Percentiles rank a stretch among this genome's conserved stretches.
Conservation (phyloP, 2,329 filamentous ascomycete species). For the Coniochaeta sp. region DNA sequence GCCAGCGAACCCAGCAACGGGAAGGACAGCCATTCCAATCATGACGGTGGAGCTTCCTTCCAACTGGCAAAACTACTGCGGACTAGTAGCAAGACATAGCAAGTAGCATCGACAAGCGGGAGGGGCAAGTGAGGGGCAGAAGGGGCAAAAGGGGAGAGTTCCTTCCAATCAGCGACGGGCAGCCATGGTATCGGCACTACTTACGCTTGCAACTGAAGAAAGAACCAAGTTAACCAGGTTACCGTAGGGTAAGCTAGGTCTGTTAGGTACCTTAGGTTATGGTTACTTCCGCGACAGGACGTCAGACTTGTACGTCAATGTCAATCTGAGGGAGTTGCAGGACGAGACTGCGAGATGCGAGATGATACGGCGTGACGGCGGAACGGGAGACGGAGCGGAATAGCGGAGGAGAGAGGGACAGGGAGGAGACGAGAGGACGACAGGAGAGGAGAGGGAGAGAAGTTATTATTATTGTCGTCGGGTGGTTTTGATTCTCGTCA, state of each 20-base stretch:
- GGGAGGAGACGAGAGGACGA: background rate
- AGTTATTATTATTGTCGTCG: background rate
- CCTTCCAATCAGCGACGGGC: background rate
- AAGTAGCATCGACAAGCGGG: background rate
- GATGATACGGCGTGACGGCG: background rate
- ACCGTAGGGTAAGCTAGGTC: no score
- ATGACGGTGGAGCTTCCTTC: background rate
- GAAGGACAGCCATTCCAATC: background rate
- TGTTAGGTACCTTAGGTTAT: no score
- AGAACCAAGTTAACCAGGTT: no score
- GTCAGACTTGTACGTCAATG: background rate
- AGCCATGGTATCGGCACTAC: background rate
- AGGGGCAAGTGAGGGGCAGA: slow-evolving; percentile 1
- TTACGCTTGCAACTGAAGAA: background rate
- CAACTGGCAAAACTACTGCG: background rate
- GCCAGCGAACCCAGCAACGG: no score
- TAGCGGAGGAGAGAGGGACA: background rate
- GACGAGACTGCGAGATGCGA: no score
- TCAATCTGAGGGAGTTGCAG: no score
- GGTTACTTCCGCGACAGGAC: background rate
- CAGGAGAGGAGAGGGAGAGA: background rate
- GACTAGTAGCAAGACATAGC: background rate
- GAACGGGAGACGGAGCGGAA: background rate
- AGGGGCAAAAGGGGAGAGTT: background rate
- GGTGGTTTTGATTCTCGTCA: background rate